A percentile compares a stretch with the other conserved stretches of the same genome.
phyloP scores from a whole-genome alignment of 495 filamentous ascomycete species.

The Trichodelitschia bisporula region DNA sequence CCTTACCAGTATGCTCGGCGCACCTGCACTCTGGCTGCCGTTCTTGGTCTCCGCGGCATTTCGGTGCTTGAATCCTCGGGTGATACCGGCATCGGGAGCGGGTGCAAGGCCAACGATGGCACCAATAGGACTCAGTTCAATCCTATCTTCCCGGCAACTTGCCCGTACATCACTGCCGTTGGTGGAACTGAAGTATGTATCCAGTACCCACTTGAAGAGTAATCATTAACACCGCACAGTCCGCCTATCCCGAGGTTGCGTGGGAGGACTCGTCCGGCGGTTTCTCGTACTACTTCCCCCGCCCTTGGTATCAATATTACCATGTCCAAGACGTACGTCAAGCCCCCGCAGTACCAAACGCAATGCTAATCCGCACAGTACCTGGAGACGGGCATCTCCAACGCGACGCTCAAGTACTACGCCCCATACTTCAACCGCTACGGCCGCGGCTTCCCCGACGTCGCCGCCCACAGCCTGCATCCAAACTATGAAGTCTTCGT shows the following conservation, averaged over 20 bases:
- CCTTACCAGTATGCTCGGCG: slow-evolving; percentile 37
- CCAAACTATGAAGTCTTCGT: slow-evolving; percentile 26
- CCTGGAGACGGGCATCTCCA: slow-evolving; percentile 30
- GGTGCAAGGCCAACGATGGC: slow-evolving; percentile 41
- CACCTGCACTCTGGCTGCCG: slow-evolving; percentile 43
- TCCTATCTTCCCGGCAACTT: slow-evolving; percentile 44
- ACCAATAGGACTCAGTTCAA: slow-evolving; percentile 39
- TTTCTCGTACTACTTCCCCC: slow-evolving; percentile 39
- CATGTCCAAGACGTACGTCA: no score
- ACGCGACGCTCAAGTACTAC: slow-evolving; percentile 20
- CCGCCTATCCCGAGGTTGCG: slow-evolving; percentile 30
- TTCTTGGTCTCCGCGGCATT: slow-evolving; percentile 54
- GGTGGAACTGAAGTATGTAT: no score
- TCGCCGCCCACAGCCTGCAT: slow-evolving; percentile 41
- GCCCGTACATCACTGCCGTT: slow-evolving; percentile 50
- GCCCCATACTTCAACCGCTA: slow-evolving; percentile 27
- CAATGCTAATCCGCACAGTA: no score
- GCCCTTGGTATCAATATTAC: slow-evolving; percentile 32
- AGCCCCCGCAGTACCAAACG: no score
- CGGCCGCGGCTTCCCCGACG: slow-evolving; percentile 54
- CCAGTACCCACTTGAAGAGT: no score
- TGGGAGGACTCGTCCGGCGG: slow-evolving; percentile 34
- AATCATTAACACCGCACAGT: no score
- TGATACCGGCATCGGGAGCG: slow-evolving; percentile 43
- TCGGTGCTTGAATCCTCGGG: slow-evolving; percentile 48